A percentile compares a stretch with the other conserved stretches of the same genome.
Evolutionary conservation across 169 alveolate species (phyloP).

Genomic region (Perkinsus olseni): DNA sequence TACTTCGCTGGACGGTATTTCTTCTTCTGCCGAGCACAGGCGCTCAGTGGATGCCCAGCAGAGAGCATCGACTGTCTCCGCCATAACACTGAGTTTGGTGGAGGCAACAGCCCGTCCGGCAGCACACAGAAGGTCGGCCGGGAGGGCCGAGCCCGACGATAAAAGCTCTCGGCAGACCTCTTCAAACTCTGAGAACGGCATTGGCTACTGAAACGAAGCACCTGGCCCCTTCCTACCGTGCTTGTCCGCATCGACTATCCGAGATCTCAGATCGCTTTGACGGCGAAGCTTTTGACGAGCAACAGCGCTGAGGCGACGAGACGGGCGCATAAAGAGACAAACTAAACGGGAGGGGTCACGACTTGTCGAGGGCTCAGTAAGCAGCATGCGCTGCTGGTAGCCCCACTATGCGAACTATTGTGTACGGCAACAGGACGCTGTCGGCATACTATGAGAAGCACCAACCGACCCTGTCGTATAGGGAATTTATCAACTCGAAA

Average conservation of each 20-base stretch:
- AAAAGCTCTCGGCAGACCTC: not conserved
- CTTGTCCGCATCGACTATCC: not conserved
- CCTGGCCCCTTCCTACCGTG: not conserved
- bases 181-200: not conserved
- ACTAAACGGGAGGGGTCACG: too few relatives aligned
- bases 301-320: not conserved
- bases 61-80: not conserved
- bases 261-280: not conserved
- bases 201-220: not conserved
- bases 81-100: not conserved
- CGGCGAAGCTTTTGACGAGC: not conserved
- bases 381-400: too few relatives aligned
- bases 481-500: too few relatives aligned
- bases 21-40: not conserved
- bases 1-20: not conserved
- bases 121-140: not conserved
- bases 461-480: too few relatives aligned
- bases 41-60: too few relatives aligned
- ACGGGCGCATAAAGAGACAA: not conserved
- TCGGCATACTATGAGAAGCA: too few relatives aligned
- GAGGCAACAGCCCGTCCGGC: not conserved
- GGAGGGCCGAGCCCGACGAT: not conserved
- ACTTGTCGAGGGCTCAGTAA: too few relatives aligned
- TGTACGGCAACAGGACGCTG: too few relatives aligned
- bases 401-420: too few relatives aligned